Evolutionary conservation across 441 rosid genomes (phyloP).

Genomic region (Mallotus japonicus): DNA sequence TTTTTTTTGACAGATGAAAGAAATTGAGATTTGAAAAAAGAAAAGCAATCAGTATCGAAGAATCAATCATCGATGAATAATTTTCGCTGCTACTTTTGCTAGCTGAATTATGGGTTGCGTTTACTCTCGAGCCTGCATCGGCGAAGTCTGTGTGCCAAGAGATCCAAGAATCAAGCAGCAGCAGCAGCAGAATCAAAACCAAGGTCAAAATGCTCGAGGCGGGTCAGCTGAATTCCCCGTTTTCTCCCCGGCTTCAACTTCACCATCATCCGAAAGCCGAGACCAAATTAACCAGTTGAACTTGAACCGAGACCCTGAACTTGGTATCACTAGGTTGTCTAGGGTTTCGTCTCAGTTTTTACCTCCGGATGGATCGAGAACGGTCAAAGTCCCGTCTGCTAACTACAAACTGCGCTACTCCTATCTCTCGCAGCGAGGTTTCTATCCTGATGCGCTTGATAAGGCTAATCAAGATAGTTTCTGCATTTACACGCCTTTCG

Average conservation of each 20-base stretch:
- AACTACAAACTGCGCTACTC: slow-evolving; percentile 72
- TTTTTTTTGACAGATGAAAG: not conserved
- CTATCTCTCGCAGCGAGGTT: slow-evolving; percentile 87
- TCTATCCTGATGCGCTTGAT: slow-evolving; percentile 92
- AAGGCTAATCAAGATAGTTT: slow-evolving; percentile 99
- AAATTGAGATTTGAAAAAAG: not conserved
- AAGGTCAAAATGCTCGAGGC: slow-evolving; percentile 14
- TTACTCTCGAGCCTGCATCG: slow-evolving; percentile 91
- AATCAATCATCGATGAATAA: not conserved
- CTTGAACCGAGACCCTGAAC: slow-evolving; percentile 50
- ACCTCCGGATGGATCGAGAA: slow-evolving; percentile 83
- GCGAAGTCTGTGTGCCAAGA: slow-evolving; percentile 80
- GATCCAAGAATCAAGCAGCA: slow-evolving; percentile 49
- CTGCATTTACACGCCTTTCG: slow-evolving; percentile 91
- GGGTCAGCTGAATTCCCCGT: slow-evolving; percentile 46
- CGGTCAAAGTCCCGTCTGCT: slow-evolving; percentile 56
- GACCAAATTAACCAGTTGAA: slow-evolving; percentile 55
- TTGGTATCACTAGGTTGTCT: slow-evolving; percentile 75
- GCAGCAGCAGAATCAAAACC: not conserved
- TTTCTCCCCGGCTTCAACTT: slow-evolving; percentile 50
- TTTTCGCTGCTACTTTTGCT: too few relatives aligned
- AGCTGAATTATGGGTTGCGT: slow-evolving; percentile 72
- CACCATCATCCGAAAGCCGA: slow-evolving; percentile 44
- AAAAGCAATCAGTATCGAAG: not conserved
- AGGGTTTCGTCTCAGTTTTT: slow-evolving; percentile 95